Base-by-base conservation (phyloP, 73 alveolate species). In the Paramecium primaurelia region DNA sequence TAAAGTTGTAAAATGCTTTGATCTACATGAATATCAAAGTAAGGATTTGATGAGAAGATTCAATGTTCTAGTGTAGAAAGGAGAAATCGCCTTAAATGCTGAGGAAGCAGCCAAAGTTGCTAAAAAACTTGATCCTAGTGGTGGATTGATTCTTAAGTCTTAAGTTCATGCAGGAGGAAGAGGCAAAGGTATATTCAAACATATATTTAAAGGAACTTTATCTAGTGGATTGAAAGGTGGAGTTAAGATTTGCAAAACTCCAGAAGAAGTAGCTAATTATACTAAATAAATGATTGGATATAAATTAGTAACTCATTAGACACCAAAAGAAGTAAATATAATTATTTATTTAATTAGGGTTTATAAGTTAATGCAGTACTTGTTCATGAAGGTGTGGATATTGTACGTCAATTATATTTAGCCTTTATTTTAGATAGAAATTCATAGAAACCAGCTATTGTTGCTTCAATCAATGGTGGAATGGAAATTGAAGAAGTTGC, bases 401-500 rank as follows among this genome's bases (percentile, higher is more conserved):
- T 95, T 14, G 95, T 91, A n/a, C 45, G 94, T 8, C 93, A 96
- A 84, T 60, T 92, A 58, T 96, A 96, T 86, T 58, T 96, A 9
- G 97, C 98, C 14, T 68, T 96, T 91, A 83, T 96, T 47, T 89
- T 93, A 38, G 98, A 96, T 86, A 64, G 98, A 32, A 92, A 95
- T 88, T 54, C 95, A 2, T 87, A 92, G 83, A 95, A 96, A 47
- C 93, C 96, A 28, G 96, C 95, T 58, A 93, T 93, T 47, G 93
- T 93, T 77, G 93, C 93, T 36, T 93, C 96, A 4, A 84, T 60
- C 22, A 93, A 95, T 85, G 98, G 98, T 34, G 98, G 98, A 10
- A 92, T 96, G 94, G 98, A 96, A 71, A 96, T 96, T 54, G 98
- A 96, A 92, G 97, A 94, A 59, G 97, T 96, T 77, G 98, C 97